Percentiles rank a stretch among this genome's conserved stretches.
Conservation (phyloP, 352 stramenopile genomes). For the Phytophthora lateralis region DNA sequence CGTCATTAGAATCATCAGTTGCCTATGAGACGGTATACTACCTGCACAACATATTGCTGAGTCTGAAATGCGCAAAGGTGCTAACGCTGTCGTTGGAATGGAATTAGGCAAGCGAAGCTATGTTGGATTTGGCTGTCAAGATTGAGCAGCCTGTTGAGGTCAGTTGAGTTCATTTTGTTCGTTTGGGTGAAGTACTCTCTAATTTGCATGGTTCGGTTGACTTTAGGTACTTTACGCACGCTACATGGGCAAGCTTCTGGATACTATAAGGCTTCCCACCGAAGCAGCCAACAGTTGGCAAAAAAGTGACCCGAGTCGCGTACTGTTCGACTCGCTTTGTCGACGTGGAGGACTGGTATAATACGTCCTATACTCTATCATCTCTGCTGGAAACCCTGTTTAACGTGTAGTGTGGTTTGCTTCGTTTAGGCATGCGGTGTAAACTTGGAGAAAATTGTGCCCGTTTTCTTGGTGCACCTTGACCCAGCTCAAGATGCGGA, state of each 20-base stretch:
- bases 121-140: constrained; percentile 40
- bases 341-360: constrained; percentile 64
- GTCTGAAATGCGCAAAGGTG: not conserved
- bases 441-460: constrained; percentile 62
- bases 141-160: constrained; percentile 53
- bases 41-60: not conserved
- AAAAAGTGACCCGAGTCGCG: constrained; percentile 61
- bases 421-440: constrained; percentile 57
- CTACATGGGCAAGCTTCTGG: constrained; percentile 60
- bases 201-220: not conserved
- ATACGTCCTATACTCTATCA: not conserved
- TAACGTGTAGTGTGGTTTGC: not conserved
- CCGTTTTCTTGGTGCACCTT: constrained; percentile 71
- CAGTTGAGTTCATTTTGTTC: constrained; percentile 3
- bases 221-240: constrained; percentile 58
- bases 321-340: constrained; percentile 84
- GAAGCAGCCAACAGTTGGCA: constrained; percentile 52
- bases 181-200: not conserved
- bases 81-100: constrained; percentile 8
- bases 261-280: constrained; percentile 53
- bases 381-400: not conserved
- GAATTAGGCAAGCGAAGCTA: constrained; percentile 42
- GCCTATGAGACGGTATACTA: constrained; percentile 59
- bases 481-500: constrained; percentile 70
- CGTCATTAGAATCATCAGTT: constrained; percentile 50